These are phyloP conservation scores for Oropetium thomaeum DNA, from an alignment of 176 grass and related monocot species.

Conservation along the genomic window DNA sequence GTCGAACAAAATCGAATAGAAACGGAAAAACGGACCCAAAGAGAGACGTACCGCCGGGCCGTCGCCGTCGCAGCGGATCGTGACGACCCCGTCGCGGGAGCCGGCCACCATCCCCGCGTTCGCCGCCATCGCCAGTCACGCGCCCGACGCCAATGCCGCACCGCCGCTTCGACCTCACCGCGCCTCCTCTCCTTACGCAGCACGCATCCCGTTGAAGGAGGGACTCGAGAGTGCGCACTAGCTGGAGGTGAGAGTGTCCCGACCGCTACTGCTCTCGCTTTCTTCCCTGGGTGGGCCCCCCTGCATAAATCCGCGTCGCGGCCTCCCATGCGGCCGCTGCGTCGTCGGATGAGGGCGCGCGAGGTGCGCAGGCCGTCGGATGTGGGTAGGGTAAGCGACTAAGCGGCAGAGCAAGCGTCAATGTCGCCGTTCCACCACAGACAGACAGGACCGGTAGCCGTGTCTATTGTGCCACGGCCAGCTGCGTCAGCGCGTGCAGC, in stretches of 20 bases:
- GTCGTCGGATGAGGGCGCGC: neutral
- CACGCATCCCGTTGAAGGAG: conserved; percentile 3
- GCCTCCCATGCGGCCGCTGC: neutral
- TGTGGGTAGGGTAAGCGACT: too few species aligned
- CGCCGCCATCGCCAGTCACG: conserved; percentile 44
- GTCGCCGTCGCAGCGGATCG: conserved; percentile 66
- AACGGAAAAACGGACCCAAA: too few species aligned
- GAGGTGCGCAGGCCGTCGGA: neutral
- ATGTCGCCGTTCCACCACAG: neutral
- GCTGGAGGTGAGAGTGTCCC: conserved; percentile 8
- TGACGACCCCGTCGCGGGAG: conserved; percentile 74
- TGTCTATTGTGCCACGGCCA: neutral
- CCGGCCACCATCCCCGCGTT: conserved; percentile 76
- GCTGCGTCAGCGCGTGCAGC: neutral
- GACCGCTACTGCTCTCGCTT: neutral
- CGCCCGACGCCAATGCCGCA: neutral
- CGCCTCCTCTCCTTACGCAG: neutral
- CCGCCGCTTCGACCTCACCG: neutral
- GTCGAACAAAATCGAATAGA: too few species aligned
- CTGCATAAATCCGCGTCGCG: neutral
- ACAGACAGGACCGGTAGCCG: neutral
- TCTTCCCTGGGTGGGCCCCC: neutral
- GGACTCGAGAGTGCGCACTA: neutral
- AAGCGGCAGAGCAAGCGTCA: neutral
- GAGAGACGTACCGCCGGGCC: conserved; percentile 27